Conservation (phyloP, 345 rosid species). For the Syzygium grande region DNA sequence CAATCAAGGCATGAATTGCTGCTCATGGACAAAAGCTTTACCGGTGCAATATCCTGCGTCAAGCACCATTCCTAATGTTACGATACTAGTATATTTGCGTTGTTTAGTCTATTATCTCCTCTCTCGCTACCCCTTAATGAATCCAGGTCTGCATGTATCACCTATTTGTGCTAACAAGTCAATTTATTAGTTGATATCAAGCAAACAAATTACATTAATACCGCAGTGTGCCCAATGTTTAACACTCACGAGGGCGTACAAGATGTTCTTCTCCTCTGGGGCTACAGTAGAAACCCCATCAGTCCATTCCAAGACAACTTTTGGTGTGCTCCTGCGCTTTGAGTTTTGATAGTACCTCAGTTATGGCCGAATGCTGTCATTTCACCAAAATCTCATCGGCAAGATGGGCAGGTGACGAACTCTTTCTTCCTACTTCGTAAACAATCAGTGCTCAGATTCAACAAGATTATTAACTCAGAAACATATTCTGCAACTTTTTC, state of each 20-base stretch:
- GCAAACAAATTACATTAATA: background rate
- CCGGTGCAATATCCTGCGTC: background rate
- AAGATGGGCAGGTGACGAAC: no score
- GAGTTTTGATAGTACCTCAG: no score
- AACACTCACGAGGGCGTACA: background rate
- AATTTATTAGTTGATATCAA: background rate
- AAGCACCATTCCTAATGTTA: background rate
- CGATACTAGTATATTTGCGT: background rate
- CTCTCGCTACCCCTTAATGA: background rate
- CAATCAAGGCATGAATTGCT: background rate
- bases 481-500: background rate
- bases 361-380: no score
- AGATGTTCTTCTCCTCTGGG: background rate
- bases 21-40: background rate
- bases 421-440: background rate
- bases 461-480: background rate
- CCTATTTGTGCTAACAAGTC: background rate
- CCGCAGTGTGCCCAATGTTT: background rate
- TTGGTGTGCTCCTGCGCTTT: background rate
- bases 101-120: background rate
- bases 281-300: background rate
- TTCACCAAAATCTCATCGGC: background rate
- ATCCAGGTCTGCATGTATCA: background rate
- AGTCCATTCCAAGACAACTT: background rate
- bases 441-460: background rate